Evolutionary conservation across 495 filamentous ascomycete species (phyloP).

Genomic region (Opeltia flavorubescens): DNA sequence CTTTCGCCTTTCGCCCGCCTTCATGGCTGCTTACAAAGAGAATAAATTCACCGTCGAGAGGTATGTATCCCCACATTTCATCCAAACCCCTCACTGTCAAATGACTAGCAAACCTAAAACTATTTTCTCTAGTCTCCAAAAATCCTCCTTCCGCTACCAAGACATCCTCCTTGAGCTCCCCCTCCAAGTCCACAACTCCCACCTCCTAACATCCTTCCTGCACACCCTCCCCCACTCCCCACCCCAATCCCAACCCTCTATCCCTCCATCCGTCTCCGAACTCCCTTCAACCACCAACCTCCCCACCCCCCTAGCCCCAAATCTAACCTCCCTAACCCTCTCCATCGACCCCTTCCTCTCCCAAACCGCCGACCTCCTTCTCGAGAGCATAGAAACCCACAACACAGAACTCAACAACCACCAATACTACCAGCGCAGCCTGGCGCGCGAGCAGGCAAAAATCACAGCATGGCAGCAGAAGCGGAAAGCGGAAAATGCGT

Average conservation of each 20-base stretch:
- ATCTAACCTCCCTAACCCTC: constrained; percentile 67
- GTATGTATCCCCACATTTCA: constrained; percentile 31
- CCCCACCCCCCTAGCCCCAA: constrained; percentile 76
- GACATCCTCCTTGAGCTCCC: constrained; percentile 89
- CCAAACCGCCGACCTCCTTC: constrained; percentile 89
- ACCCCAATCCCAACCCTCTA: constrained; percentile 24
- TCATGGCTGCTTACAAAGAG: constrained; percentile 91
- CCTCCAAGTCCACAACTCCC: constrained; percentile 88
- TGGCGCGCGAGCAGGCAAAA: constrained; percentile 92
- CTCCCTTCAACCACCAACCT: constrained; percentile 22
- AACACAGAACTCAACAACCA: constrained; percentile 98
- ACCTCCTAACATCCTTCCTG: constrained; percentile 87
- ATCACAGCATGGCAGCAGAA: constrained; percentile 92
- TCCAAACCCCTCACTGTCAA: neutral
- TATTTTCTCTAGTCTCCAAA: constrained; percentile 53
- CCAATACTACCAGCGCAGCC: constrained; percentile 92
- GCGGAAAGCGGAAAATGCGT: constrained; percentile 86
- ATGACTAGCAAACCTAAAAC: constrained; percentile 15
- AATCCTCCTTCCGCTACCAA: constrained; percentile 81
- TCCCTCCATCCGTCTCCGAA: constrained; percentile 29
- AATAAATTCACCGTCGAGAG: constrained; percentile 91
- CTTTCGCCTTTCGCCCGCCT: constrained; percentile 73
- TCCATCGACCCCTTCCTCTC: constrained; percentile 97
- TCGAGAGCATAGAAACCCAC: constrained; percentile 93
- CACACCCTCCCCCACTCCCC: constrained; percentile 65